A percentile compares a stretch with the other conserved stretches of the same genome.
phyloP scores from a whole-genome alignment of 352 stramenopile species.

The Aphanomyces astaci region DNA sequence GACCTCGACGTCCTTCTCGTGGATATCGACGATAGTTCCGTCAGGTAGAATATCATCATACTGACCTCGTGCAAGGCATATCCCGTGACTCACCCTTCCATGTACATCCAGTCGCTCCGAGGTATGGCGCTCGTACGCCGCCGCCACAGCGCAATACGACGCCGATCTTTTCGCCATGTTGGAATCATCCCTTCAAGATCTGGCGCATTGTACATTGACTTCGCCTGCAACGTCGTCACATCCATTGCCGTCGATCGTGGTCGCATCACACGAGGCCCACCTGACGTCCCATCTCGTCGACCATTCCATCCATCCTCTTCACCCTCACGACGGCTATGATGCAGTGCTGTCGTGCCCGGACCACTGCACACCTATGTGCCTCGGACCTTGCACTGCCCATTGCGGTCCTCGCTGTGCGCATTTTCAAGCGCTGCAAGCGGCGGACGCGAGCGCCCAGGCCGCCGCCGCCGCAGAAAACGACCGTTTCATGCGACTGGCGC shows the following conservation, averaged over 20 bases:
- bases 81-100: too few species aligned
- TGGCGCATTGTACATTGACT: not conserved
- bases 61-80: too few species aligned
- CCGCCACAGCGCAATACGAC: not conserved
- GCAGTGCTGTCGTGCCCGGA: not conserved
- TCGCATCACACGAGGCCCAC: too few species aligned
- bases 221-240: not conserved
- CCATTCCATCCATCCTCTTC: too few species aligned
- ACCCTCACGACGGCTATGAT: not conserved
- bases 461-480: not conserved
- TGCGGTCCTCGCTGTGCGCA: not conserved
- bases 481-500: not conserved
- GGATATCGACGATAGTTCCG: not conserved
- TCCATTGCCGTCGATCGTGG: too few species aligned
- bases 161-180: not conserved
- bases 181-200: not conserved
- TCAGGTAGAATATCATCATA: too few species aligned
- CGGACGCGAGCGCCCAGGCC: not conserved
- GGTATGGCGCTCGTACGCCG: not conserved
- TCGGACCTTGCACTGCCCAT: not conserved
- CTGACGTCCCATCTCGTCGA: too few species aligned
- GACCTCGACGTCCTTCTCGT: not conserved
- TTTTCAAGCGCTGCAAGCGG: not conserved
- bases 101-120: not conserved
- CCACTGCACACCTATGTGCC: not conserved